Percentiles rank a stretch among this genome's conserved stretches.
Conservation (phyloP, 1,284 basidiomycete species). For the Schizophyllum amplum region DNA sequence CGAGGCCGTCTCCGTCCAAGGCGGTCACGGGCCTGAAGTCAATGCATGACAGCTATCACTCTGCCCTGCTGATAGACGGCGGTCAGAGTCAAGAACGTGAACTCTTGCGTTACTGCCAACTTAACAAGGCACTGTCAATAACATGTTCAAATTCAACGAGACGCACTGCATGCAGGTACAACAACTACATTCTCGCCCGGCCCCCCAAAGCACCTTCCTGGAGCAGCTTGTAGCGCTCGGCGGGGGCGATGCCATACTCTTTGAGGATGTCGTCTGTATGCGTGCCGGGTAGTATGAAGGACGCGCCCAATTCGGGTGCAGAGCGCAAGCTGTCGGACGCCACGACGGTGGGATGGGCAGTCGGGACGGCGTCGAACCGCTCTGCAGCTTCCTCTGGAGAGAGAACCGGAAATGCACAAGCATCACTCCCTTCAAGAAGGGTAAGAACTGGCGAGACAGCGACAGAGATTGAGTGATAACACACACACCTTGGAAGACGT, state of each 20-base stretch:
- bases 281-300: constrained; percentile 6
- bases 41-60: too few species aligned
- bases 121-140: too few species aligned
- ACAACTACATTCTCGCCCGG: background rate
- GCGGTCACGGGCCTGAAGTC: too few species aligned
- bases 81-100: too few species aligned
- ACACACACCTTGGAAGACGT: constrained; percentile 52
- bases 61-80: too few species aligned
- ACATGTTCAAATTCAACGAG: too few species aligned
- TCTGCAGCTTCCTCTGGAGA: constrained; percentile 48
- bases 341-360: background rate
- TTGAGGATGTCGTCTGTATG: background rate
- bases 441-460: background rate
- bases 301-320: constrained; percentile 19
- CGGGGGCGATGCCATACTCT: background rate
- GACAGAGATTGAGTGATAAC: background rate
- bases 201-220: background rate
- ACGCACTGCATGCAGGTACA: too few species aligned
- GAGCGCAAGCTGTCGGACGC: constrained; percentile 18
- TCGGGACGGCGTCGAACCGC: background rate
- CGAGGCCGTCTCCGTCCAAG: too few species aligned
- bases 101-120: too few species aligned
- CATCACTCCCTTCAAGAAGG: constrained; percentile 50
- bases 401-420: constrained; percentile 73
- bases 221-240: background rate